phyloP scores from a whole-genome alignment of 257 asterid species.

The Solanum sitiens region DNA sequence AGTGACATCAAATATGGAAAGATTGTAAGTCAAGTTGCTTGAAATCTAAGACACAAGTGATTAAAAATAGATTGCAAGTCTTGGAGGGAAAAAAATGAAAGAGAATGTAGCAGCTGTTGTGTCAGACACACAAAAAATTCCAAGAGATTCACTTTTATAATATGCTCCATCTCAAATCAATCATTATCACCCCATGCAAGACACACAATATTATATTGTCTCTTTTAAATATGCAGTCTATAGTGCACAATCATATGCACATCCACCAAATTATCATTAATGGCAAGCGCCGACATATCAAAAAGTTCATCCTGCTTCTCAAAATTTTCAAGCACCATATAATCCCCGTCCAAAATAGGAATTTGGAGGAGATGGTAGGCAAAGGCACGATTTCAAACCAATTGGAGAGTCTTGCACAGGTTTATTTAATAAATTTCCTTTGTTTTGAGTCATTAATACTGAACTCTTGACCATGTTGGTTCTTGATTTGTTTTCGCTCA shows the following conservation, averaged over 20 bases:
- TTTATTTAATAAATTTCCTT: background rate
- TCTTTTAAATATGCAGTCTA: too few species aligned
- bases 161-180: background rate
- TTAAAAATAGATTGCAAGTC: too few species aligned
- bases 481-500: background rate
- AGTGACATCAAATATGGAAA: too few species aligned
- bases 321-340: background rate
- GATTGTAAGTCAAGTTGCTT: background rate
- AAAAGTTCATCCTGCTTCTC: background rate
- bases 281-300: background rate
- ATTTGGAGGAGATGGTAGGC: background rate
- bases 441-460: background rate
- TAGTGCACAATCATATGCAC: background rate
- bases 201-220: background rate
- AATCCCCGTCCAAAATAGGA: background rate
- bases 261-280: background rate
- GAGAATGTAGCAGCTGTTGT: background rate
- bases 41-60: background rate
- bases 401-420: background rate
- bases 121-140: background rate
- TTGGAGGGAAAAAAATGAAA: background rate
- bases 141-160: background rate
- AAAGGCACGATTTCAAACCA: background rate
- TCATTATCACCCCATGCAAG: background rate
- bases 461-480: background rate